phyloP scores from a whole-genome alignment of 495 filamentous ascomycete genomes.

The Barbatosphaeria neglecta region DNA sequence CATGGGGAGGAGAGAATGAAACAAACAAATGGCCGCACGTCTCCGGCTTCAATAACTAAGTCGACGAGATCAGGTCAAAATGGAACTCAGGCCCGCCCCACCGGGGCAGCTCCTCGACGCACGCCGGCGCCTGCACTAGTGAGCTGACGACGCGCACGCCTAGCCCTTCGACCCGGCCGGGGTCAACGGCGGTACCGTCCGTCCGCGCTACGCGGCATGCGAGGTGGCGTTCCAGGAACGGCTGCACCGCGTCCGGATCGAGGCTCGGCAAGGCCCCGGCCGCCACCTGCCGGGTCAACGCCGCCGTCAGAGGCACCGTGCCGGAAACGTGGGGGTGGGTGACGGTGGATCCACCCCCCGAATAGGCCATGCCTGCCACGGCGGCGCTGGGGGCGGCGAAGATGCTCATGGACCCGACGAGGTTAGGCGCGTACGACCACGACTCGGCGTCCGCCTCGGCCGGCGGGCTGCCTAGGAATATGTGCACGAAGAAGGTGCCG shows the following conservation, averaged over 20 bases:
- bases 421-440: slow-evolving; percentile 32
- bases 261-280: slow-evolving; percentile 28
- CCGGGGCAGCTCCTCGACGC: slow-evolving; percentile 26
- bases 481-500: slow-evolving; percentile 43
- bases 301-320: slow-evolving; percentile 45
- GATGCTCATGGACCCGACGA: slow-evolving; percentile 44
- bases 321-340: slow-evolving; percentile 29
- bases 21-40: no score
- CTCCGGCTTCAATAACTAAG: no score
- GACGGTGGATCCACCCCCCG: background rate
- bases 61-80: slow-evolving; percentile 4
- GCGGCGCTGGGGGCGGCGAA: slow-evolving; percentile 23
- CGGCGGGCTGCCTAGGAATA: slow-evolving; percentile 47
- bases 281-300: slow-evolving; percentile 30
- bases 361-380: slow-evolving; percentile 1
- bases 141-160: slow-evolving; percentile 28
- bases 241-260: slow-evolving; percentile 23
- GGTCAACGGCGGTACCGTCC: slow-evolving; percentile 13
- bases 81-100: slow-evolving; percentile 24
- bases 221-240: slow-evolving; percentile 34
- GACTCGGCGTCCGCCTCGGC: slow-evolving; percentile 21
- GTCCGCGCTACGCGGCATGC: slow-evolving; percentile 22
- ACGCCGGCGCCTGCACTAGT: slow-evolving; percentile 21
- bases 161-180: slow-evolving; percentile 16
- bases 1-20: no score